Conservation (phyloP, 176 grass and related monocot genomes). For the Carex cristatella region DNA sequence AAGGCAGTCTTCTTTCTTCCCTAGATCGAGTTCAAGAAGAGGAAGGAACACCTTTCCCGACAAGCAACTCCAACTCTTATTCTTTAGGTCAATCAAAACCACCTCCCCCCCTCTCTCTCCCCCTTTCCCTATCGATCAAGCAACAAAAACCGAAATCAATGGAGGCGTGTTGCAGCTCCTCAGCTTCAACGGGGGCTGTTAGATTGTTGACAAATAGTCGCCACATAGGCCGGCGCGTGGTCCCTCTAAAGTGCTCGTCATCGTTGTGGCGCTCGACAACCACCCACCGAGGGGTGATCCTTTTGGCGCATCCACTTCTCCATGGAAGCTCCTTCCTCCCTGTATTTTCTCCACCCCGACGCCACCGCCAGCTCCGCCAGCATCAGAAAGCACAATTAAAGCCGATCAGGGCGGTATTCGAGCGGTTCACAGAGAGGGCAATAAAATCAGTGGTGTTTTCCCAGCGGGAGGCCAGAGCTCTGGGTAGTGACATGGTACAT, state of each 20-base stretch:
- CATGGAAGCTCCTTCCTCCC: constrained; percentile 1
- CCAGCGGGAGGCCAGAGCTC: constrained; percentile 67
- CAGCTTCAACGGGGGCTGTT: not conserved
- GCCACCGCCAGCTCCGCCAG: not conserved
- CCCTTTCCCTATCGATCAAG: not conserved
- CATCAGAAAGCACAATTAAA: constrained; percentile 5
- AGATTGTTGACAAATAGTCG: not conserved
- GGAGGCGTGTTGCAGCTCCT: constrained; percentile 36
- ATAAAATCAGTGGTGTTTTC: constrained; percentile 70
- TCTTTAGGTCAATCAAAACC: not conserved
- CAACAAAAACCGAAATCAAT: not conserved
- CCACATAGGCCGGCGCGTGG: not conserved
- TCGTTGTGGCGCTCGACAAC: not conserved
- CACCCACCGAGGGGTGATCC: not conserved
- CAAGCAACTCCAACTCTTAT: constrained; percentile 11
- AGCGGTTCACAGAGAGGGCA: constrained; percentile 84
- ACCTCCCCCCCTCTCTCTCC: not conserved
- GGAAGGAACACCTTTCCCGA: not conserved
- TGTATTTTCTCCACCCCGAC: not conserved
- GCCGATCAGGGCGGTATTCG: constrained; percentile 52
- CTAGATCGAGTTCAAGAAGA: not conserved
- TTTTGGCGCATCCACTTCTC: constrained; percentile 2
- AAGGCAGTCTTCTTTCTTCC: not conserved
- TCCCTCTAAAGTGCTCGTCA: not conserved
- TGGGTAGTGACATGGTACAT: constrained; percentile 54